A percentile compares a stretch with the other conserved stretches of the same genome.
These are phyloP conservation scores for Ambrosiella cleistominuta DNA, from an alignment of 2,329 filamentous ascomycete genomes.

Conservation along the genomic window DNA sequence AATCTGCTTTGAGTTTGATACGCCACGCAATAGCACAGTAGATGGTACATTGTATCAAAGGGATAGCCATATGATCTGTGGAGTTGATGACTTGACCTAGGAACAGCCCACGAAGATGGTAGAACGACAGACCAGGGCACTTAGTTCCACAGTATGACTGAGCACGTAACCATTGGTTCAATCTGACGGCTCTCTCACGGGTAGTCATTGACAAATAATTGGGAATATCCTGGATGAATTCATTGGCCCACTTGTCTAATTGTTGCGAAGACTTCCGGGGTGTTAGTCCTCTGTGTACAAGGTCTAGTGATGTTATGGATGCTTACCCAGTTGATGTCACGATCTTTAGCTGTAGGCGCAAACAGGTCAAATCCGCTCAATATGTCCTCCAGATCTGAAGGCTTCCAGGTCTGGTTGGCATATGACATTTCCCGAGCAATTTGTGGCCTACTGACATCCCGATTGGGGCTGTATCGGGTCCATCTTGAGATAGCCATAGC, in stretches of 20 bases:
- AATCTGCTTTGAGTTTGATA: slow-evolving; percentile 57
- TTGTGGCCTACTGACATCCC: background rate
- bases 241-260: slow-evolving; percentile 44
- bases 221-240: slow-evolving; percentile 35
- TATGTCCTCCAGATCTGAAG: slow-evolving; percentile 43
- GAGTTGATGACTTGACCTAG: slow-evolving; percentile 66
- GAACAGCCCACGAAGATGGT: slow-evolving; percentile 9
- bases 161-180: slow-evolving; percentile 52
- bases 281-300: background rate
- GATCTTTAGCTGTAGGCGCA: slow-evolving; percentile 51
- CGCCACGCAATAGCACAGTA: slow-evolving; percentile 64
- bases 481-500: slow-evolving; percentile 64
- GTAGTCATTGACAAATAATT: slow-evolving; percentile 39
- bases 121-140: slow-evolving; percentile 3
- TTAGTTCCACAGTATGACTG: slow-evolving; percentile 54
- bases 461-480: slow-evolving; percentile 22
- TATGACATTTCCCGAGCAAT: background rate
- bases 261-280: slow-evolving; percentile 38
- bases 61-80: slow-evolving; percentile 58
- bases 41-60: slow-evolving; percentile 72
- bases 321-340: slow-evolving; percentile 56
- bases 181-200: slow-evolving; percentile 46
- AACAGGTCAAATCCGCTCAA: slow-evolving; percentile 83
- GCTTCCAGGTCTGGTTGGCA: background rate
- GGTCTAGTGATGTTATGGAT: background rate